Evolutionary conservation across 2,329 filamentous ascomycete species (phyloP).

Genomic region (Scedosporium boydii): DNA sequence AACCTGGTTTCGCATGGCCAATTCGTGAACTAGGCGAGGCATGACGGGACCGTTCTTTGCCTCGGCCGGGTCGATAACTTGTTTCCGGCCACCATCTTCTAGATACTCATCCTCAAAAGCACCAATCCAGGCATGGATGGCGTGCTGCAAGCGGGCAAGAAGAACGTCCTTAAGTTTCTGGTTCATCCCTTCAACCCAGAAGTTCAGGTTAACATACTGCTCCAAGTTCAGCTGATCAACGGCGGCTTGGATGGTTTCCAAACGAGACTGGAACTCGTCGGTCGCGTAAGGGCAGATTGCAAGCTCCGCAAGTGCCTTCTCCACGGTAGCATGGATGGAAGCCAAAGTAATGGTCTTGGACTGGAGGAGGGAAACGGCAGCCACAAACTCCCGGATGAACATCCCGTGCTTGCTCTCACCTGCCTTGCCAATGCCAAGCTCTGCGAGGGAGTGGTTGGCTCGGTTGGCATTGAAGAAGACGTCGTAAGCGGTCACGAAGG

Average conservation of each 20-base stretch:
- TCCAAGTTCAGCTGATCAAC: conserved; percentile 96
- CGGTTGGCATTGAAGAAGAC: conserved; percentile 52
- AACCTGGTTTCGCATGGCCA: conserved; percentile 96
- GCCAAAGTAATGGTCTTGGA: conserved; percentile 72
- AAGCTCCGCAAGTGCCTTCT: conserved; percentile 75
- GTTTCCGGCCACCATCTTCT: conserved; percentile 44
- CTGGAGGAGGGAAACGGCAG: conserved; percentile 79
- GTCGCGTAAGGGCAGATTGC: conserved; percentile 76
- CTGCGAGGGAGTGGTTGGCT: conserved; percentile 34
- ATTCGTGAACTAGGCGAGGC: conserved; percentile 72
- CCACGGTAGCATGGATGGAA: conserved; percentile 68
- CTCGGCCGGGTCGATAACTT: conserved; percentile 31
- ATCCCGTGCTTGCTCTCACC: conserved; percentile 90
- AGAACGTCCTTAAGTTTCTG: conserved; percentile 72
- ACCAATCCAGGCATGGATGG: conserved; percentile 78
- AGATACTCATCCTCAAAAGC: conserved; percentile 61
- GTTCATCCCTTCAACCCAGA: conserved; percentile 86
- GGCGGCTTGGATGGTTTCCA: conserved; percentile 80
- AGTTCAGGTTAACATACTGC: conserved; percentile 85
- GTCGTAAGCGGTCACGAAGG: conserved; percentile 95
- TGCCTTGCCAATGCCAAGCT: conserved; percentile 38
- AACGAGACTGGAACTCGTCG: conserved; percentile 65
- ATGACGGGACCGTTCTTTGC: conserved; percentile 52
- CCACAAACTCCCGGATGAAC: conserved; percentile 89
- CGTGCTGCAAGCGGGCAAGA: conserved; percentile 70